phyloP scores from a whole-genome alignment of 371 early-diverging fungal species.

The Dichotomocladium elegans region DNA sequence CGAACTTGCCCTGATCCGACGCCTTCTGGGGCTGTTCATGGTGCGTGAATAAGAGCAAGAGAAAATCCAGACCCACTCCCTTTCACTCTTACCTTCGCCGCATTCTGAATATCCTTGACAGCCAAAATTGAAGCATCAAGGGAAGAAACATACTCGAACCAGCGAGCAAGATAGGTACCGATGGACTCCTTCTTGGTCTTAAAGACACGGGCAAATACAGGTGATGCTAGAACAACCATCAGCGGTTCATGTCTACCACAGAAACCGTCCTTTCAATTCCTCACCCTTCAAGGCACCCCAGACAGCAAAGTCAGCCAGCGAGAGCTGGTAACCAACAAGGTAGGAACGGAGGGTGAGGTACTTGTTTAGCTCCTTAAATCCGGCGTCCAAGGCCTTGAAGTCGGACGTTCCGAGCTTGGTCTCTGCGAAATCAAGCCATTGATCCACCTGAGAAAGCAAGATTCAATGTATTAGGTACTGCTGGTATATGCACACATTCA shows the following conservation, averaged over 20 bases:
- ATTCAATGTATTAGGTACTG: neutral
- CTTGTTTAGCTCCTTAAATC: slow-evolving; percentile 68
- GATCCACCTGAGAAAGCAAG: slow-evolving; percentile 44
- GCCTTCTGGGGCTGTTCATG: slow-evolving; percentile 27
- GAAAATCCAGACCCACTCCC: neutral
- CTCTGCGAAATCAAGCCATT: slow-evolving; percentile 64
- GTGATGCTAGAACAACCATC: slow-evolving; percentile 45
- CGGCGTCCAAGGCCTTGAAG: slow-evolving; percentile 69
- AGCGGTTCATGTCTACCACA: neutral
- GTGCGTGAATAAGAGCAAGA: neutral
- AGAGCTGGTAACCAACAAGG: slow-evolving; percentile 73
- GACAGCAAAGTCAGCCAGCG: slow-evolving; percentile 81
- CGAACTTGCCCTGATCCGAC: slow-evolving; percentile 91
- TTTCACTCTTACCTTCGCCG: slow-evolving; percentile 26
- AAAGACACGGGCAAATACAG: slow-evolving; percentile 74
- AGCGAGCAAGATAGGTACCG: slow-evolving; percentile 75
- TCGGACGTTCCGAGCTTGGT: slow-evolving; percentile 57
- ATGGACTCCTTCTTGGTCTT: slow-evolving; percentile 72
- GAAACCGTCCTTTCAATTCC: no score
- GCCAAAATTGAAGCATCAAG: slow-evolving; percentile 56
- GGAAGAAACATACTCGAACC: slow-evolving; percentile 76
- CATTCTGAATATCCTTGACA: slow-evolving; percentile 48
- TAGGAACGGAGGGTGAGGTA: slow-evolving; percentile 79
- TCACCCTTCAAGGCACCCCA: slow-evolving; percentile 85
- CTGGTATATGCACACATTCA: neutral